phyloP scores from a whole-genome alignment of 2,329 filamentous ascomycete genomes.

The Tolypocladium inflatum region DNA sequence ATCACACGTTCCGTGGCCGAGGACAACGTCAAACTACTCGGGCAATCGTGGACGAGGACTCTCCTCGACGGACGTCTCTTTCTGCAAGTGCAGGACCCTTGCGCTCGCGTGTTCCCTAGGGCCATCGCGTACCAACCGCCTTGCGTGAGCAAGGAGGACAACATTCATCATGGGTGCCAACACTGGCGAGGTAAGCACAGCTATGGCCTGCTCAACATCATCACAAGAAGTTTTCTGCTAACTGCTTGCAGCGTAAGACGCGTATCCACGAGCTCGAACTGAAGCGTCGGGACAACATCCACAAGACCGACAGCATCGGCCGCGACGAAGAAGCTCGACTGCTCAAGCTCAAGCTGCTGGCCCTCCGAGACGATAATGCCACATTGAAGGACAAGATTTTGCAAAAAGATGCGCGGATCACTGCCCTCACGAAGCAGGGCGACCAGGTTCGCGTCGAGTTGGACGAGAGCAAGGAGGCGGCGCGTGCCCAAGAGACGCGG shows the following conservation, averaged over 20 bases:
- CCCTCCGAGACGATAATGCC: constrained; percentile 68
- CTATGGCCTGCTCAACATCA: too few species aligned
- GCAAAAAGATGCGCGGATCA: constrained; percentile 50
- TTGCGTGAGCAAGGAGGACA: not conserved
- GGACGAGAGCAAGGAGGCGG: constrained; percentile 30
- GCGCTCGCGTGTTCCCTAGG: not conserved
- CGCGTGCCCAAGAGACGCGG: constrained; percentile 35
- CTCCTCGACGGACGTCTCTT: not conserved
- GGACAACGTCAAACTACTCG: not conserved
- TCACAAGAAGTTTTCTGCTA: not conserved
- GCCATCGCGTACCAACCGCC: not conserved
- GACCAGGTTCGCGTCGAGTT: constrained; percentile 32
- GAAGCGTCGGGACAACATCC: constrained; percentile 55
- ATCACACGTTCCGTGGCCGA: not conserved
- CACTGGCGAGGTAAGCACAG: constrained; percentile 15
- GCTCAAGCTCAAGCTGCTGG: constrained; percentile 56
- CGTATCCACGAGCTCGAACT: constrained; percentile 53
- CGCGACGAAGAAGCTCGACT: constrained; percentile 69
- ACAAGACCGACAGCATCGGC: constrained; percentile 56
- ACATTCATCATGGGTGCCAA: constrained; percentile 15
- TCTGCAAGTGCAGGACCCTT: not conserved
- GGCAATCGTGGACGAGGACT: not conserved
- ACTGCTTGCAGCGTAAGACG: constrained; percentile 28
- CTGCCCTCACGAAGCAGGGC: constrained; percentile 29
- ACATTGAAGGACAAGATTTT: constrained; percentile 54